Evolutionary conservation across 2,329 filamentous ascomycete species (phyloP), one percentile per base, ranked within the genome.

Genomic region (Metarhizium album): DNA sequence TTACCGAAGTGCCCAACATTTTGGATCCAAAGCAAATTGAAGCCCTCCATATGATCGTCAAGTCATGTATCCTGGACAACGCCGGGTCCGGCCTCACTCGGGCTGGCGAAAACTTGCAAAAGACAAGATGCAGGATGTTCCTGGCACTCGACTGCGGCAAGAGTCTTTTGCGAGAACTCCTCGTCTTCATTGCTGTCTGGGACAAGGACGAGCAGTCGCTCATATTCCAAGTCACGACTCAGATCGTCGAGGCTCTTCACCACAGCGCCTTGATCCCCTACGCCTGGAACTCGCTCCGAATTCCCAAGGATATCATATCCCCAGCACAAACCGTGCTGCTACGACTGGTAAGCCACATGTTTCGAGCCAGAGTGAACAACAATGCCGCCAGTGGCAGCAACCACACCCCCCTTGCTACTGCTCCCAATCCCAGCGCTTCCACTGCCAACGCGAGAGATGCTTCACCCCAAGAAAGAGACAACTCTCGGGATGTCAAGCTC

Each of bases 161-260:
- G 58, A 95, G 94, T 62, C 74, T 97, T 3, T 74, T 97, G 1
- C 79, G 91, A 51, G 91, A 97, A 66, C 80, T 97, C 61, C 75
- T 97, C 42, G 94, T 97, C 52, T 96, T 96, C 65, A 95, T 96
- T 55, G 91, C 91, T 4, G 90, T 95, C 8, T 97, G 91, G 91
- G 91, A 96, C 63, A 83, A 96, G 60, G 86, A 89, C 40, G 90
- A 97, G 64, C 85, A 91, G 53, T 90, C 94, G 54, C 80, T 95
- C 37, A 95, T 96, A 62, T 96, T 95, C 73, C 91, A 95, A 65
- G 88, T 96, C 65, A 96, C 94, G 67, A 86, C 90, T 43, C 90
- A 96, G 67, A 95, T 97, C 53, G 88, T 96, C 69, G 88, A 95
- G 64, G 88, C 91, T 0, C 87, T 96, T 45, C 82, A 96, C 47